These are phyloP conservation scores for Aschersonia sp. DNA, from an alignment of 2,329 filamentous ascomycete species.

Conservation along the genomic window DNA sequence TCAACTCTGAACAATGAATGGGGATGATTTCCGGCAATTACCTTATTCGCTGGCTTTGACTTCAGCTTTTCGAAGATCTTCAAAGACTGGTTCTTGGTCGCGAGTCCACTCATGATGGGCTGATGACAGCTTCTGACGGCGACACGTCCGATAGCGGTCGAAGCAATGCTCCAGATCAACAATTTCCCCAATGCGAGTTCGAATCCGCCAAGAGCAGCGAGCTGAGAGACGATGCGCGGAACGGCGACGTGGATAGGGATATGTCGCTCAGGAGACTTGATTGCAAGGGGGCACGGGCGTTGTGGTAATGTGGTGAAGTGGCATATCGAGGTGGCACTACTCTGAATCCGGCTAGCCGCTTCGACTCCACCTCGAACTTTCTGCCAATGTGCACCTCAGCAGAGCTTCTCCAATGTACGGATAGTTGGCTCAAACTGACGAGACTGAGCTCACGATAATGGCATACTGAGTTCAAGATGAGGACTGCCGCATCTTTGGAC, in stretches of 20 bases:
- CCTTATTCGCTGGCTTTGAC: conserved; percentile 88
- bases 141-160: background rate
- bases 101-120: conserved; percentile 48
- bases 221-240: background rate
- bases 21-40: conserved; percentile 24
- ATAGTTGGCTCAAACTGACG: background rate
- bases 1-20: no score
- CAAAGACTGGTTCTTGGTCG: conserved; percentile 87
- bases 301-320: conserved; percentile 24
- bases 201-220: background rate
- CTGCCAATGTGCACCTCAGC: conserved; percentile 11
- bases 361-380: conserved; percentile 15
- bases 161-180: no score
- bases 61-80: conserved; percentile 98
- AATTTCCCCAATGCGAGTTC: background rate
- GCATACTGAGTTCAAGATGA: no score
- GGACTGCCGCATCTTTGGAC: no score
- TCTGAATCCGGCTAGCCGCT: conserved; percentile 13
- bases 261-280: conserved; percentile 20
- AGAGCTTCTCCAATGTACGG: background rate
- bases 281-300: conserved; percentile 13
- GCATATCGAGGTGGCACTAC: conserved; percentile 23
- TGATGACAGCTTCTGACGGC: background rate
- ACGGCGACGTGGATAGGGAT: background rate
- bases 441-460: background rate